Conservation (phyloP, 805 yeast genomes). For the Spathaspora passalidarum region DNA sequence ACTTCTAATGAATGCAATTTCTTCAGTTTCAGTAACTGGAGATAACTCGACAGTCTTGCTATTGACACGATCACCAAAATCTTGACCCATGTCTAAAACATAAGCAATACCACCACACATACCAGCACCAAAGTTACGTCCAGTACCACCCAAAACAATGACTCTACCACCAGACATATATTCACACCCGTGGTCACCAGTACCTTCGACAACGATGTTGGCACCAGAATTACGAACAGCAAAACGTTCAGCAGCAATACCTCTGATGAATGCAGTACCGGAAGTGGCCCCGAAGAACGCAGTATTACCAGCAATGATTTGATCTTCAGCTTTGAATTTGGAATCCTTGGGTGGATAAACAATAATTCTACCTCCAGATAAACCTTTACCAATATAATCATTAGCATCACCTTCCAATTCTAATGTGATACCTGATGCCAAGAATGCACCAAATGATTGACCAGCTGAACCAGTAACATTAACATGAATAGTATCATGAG, state of each 20-base stretch:
- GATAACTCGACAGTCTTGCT: slow-evolving; percentile 77
- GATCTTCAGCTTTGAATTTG: slow-evolving; percentile 89
- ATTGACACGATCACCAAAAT: slow-evolving; percentile 73
- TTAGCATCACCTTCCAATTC: slow-evolving; percentile 97
- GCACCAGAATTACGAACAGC: slow-evolving; percentile 99
- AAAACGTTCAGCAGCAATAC: slow-evolving; percentile 97
- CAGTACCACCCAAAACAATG: slow-evolving; percentile 86
- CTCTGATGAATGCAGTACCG: slow-evolving; percentile 90
- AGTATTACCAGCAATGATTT: slow-evolving; percentile 94
- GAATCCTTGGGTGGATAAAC: slow-evolving; percentile 89
- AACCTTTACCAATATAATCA: slow-evolving; percentile 96
- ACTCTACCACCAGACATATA: slow-evolving; percentile 99
- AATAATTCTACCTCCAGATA: slow-evolving; percentile 91
- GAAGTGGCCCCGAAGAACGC: slow-evolving; percentile 97
- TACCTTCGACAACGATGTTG: slow-evolving; percentile 92
- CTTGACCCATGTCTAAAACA: slow-evolving; percentile 93
- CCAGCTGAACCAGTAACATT: slow-evolving; percentile 93
- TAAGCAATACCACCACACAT: slow-evolving; percentile 99
- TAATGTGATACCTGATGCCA: slow-evolving; percentile 93
- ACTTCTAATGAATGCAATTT: slow-evolving; percentile 90
- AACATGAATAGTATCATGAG: slow-evolving; percentile 94
- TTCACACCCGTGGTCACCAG: slow-evolving; percentile 98
- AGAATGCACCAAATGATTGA: slow-evolving; percentile 97
- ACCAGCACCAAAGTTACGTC: slow-evolving; percentile 94
- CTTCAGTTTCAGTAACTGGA: slow-evolving; percentile 77